Base-by-base conservation (phyloP, 139 green algal species). In the Marvania coccoides region DNA sequence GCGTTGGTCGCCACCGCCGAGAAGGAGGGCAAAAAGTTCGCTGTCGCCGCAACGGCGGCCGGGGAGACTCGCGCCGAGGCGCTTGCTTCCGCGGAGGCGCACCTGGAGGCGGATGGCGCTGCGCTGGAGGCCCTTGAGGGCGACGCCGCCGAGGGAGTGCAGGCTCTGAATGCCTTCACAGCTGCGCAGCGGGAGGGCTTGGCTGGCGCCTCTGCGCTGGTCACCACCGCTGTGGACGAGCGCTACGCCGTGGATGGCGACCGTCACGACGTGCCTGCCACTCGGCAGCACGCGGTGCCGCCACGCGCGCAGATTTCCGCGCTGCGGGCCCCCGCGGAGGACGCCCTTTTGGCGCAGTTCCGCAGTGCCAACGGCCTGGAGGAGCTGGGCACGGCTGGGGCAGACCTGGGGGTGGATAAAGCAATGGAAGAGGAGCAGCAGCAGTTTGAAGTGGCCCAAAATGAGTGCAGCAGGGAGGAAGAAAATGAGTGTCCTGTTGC, bases 281-380 rank as follows among this genome's bases (percentile, higher is more conserved):
- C 58, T 39, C 53, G 69, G 26, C 36, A 71, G 23, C 29, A 48
- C 5, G 28, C 39, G 5, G 53, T 75, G 47, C 73, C 73, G 2
- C 14, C 36, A 2, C 28, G 6, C 6, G 14, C 4, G 3, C 47
- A 51, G 40, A 35, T 81, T 10, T 24, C 61, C 6, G 40, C 54
- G 14, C 51, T 81, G 37, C 42, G 73, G 2, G 61, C 73, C 14
- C 73, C 73, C 6, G 28, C 70, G 4, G 24, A 40, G 3, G 69
- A 80, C 0, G 53, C 31, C 6, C 42, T 70, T 14, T 64, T 71
- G 26, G 63, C 58, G 13, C 42, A 65, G 37, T 80, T 79, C 61
- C 61, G 70, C 3, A 14, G n/a, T 56, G 26, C 6, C 6, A 14
- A 55, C 12, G 57, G 5, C 5, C 47, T 56, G n/a, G 26, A 47